Conservation (phyloP, 2,329 filamentous ascomycete genomes). For the Verticillium klebahnii region DNA sequence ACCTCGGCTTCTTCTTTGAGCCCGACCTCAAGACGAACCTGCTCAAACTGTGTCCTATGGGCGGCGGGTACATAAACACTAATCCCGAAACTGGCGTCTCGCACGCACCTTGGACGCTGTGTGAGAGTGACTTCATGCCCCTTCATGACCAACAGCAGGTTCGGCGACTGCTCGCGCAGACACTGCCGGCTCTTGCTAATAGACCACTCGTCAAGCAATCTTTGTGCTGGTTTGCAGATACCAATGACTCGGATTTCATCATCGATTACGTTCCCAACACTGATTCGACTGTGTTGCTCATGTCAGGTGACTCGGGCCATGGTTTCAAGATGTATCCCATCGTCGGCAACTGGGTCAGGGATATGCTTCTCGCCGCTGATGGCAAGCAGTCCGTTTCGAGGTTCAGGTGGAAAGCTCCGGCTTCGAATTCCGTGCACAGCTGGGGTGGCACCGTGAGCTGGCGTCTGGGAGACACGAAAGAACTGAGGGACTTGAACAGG, state of each 20-base stretch:
- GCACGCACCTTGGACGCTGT: conserved; percentile 23
- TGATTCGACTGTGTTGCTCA: conserved; percentile 37
- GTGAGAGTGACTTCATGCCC: conserved; percentile 45
- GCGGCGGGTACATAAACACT: conserved; percentile 50
- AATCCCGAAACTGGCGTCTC: conserved; percentile 27
- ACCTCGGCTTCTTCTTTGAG: conserved; percentile 63
- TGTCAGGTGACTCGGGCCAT: conserved; percentile 57
- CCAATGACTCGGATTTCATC: conserved; percentile 54
- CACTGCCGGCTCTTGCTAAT: conserved; percentile 47
- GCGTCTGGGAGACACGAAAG: conserved; percentile 26
- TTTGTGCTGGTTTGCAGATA: conserved; percentile 63
- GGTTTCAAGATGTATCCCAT: conserved; percentile 61
- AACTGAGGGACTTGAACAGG: conserved; percentile 14
- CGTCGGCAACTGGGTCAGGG: conserved; percentile 49
- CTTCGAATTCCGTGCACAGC: conserved; percentile 11
- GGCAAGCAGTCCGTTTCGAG: conserved; percentile 36
- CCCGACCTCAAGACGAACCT: conserved; percentile 53
- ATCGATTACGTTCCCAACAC: conserved; percentile 53
- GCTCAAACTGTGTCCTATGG: conserved; percentile 56
- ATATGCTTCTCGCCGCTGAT: conserved; percentile 33
- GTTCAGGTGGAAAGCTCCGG: conserved; percentile 47
- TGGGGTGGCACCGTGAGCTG: conserved; percentile 30
- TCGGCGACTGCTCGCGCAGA: conserved; percentile 43
- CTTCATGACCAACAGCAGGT: conserved; percentile 46
- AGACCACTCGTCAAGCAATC: conserved; percentile 51